A percentile compares a stretch with the other conserved stretches of the same genome.
Evolutionary conservation across 2,329 filamentous ascomycete genomes (phyloP).

Genomic region (Clonostachys rhizophaga): DNA sequence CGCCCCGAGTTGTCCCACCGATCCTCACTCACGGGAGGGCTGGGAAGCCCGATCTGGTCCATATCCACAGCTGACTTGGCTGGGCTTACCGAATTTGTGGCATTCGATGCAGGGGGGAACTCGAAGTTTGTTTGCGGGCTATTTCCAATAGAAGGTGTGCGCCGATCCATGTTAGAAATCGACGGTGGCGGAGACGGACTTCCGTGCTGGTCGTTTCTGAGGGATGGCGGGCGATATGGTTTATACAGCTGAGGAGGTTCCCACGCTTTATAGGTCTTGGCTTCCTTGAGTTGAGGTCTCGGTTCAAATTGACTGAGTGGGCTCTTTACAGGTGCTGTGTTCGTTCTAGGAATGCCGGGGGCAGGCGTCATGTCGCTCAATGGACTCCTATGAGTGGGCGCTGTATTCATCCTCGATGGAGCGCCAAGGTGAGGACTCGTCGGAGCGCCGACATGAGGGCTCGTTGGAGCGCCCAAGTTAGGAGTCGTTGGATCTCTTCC

Average conservation of each 20-base stretch:
- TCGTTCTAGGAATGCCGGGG: constrained; percentile 1
- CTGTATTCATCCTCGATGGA: neutral
- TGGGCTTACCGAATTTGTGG: no score
- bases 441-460: neutral
- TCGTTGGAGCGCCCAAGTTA: neutral
- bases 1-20: constrained; percentile 28
- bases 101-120: no score
- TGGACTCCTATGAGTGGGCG: neutral
- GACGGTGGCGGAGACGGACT: no score
- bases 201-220: no score
- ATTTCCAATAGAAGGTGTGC: no score
- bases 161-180: no score
- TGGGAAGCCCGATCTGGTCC: constrained; percentile 24
- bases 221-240: no score
- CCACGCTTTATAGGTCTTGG: constrained; percentile 1
- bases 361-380: constrained; percentile 13
- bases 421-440: neutral
- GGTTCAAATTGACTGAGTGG: constrained; percentile 29
- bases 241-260: no score
- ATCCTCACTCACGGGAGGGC: constrained; percentile 21
- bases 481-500: neutral
- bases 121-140: no score
- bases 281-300: constrained; percentile 19
- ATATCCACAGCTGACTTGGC: no score
- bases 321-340: constrained; percentile 19